phyloP scores from a whole-genome alignment of 1,139 yeast genomes.

The Wickerhamiella pararugosa region DNA sequence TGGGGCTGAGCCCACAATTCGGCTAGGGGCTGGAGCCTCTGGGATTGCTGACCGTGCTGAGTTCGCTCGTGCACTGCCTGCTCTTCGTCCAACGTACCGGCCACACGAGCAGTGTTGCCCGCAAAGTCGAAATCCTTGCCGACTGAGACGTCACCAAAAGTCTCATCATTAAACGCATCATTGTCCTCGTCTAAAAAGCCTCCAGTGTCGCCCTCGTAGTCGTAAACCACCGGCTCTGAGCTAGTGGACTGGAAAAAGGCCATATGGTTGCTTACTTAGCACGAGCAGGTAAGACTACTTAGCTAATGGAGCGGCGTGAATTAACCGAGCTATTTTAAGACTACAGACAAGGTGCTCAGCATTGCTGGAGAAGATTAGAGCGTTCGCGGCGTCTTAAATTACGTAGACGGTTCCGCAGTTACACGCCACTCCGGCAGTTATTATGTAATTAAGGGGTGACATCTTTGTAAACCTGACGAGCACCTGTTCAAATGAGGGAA shows the following conservation, averaged over 20 bases:
- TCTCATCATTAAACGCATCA: conserved; percentile 75
- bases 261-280: conserved; percentile 15
- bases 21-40: conserved; percentile 45
- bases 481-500: background rate
- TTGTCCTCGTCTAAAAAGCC: conserved; percentile 53
- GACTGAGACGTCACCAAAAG: conserved; percentile 49
- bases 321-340: too few species aligned
- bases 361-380: too few species aligned
- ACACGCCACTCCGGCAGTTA: too few species aligned
- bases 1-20: conserved; percentile 39
- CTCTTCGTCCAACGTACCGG: conserved; percentile 24
- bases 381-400: too few species aligned
- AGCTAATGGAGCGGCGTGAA: too few species aligned
- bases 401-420: too few species aligned
- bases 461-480: background rate
- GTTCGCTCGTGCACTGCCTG: conserved; percentile 16
- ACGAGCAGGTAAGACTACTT: background rate
- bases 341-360: too few species aligned
- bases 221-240: conserved; percentile 30
- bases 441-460: background rate
- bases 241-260: conserved; percentile 25
- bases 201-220: conserved; percentile 57
- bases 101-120: conserved; percentile 26
- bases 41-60: conserved; percentile 21
- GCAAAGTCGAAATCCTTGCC: conserved; percentile 72